Base-by-base conservation (phyloP, 1,284 basidiomycete species). In the Cutaneotrichosporon sp. region DNA sequence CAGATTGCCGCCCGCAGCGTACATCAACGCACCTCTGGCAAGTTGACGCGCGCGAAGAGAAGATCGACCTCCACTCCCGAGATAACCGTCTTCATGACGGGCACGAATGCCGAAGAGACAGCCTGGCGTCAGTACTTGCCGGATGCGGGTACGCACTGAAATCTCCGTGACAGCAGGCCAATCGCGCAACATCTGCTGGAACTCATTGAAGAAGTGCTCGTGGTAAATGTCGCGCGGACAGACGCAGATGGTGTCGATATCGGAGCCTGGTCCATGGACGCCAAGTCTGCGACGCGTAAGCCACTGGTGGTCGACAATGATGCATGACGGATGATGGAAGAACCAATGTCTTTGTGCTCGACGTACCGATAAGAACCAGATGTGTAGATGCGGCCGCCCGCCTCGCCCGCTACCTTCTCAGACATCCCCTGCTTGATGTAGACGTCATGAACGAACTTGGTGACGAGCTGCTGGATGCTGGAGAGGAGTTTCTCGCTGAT, bases 211-310 rank as follows among this genome's bases (percentile, higher is more conserved):
- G 82, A 99, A 99, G 82, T 99, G 93, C 73, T 97, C 94, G 68
- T 92, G 86, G 68, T 89, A 90, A 62, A 99, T 90, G 80, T 98
- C 93, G 79, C 94, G 92, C 6, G 96, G 96, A 34, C 97, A 97
- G 32, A 99, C 96, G 78, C 94, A 94, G 40, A 99, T 84, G n/a
- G 95, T 98, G 83, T 99, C 96, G 78, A 99, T 98, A 87, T 99
- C 96, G 53, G 90, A 87, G 10, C 93, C 92, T 40, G 97, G 96
- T 14, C 92, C 92, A 80, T 99, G 97, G 16, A 99, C 96, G 63
- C 96, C 96, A 51, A 99, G 84, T 70, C 84, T 82, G 57, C 18
- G 11, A 30, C 58, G 30, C 47, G 56, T 38, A n/a, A 36, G 26
- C 36, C 31, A 13, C 22, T 7, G 7, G 6, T n/a, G 14, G 6